A percentile compares a stretch with the other conserved stretches of the same genome.
phyloP scores from a whole-genome alignment of 345 rosid genomes.

The Euphorbia peplus region DNA sequence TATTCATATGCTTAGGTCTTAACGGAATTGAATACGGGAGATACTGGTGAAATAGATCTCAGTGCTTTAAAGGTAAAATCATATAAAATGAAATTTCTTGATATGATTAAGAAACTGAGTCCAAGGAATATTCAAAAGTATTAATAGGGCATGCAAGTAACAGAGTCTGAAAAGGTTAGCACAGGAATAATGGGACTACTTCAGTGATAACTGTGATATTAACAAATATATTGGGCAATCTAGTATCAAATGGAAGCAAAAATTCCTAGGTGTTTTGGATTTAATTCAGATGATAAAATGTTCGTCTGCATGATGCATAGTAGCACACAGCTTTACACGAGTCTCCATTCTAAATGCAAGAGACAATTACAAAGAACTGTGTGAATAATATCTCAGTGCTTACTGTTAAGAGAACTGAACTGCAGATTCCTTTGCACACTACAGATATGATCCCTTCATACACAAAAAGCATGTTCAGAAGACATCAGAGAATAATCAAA shows the following conservation, averaged over 20 bases:
- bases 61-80: background rate
- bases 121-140: background rate
- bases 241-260: background rate
- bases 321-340: background rate
- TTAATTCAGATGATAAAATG: slow-evolving; percentile 4
- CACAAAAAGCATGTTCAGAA: slow-evolving; percentile 5
- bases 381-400: slow-evolving; percentile 29
- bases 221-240: background rate
- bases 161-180: background rate
- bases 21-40: background rate
- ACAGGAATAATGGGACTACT: background rate
- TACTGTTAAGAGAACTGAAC: slow-evolving; percentile 73
- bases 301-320: background rate
- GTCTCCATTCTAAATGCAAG: background rate
- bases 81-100: background rate
- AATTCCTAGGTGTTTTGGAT: background rate
- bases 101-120: background rate
- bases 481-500: background rate
- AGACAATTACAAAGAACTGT: background rate
- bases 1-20: background rate
- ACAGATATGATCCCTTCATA: slow-evolving; percentile 80
- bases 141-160: background rate
- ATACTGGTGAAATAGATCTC: background rate
- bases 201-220: background rate
- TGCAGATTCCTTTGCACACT: slow-evolving; percentile 80